A percentile compares a stretch with the other conserved stretches of the same genome.
Conservation (phyloP, 805 yeast species). For the Saturnispora ahearnii region DNA sequence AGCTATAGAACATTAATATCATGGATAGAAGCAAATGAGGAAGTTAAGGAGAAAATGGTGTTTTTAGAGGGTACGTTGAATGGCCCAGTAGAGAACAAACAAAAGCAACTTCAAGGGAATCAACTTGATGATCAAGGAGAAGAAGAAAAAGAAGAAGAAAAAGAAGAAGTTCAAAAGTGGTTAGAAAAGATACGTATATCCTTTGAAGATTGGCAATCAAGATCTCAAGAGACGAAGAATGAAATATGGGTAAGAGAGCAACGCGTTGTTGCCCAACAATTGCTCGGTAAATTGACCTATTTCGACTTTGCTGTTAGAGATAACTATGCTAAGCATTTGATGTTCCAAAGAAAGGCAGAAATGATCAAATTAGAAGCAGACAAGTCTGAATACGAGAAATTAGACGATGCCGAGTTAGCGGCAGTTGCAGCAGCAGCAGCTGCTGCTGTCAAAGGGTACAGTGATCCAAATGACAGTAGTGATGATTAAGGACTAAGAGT, state of each 20-base stretch:
- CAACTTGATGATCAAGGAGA: neutral
- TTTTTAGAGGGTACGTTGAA: constrained; percentile 5
- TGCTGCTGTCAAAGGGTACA: constrained; percentile 15
- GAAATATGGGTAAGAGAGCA: constrained; percentile 40
- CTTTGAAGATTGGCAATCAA: constrained; percentile 36
- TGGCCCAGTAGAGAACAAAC: constrained; percentile 8
- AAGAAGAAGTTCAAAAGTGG: constrained; percentile 18
- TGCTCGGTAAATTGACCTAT: constrained; percentile 32
- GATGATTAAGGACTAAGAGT: neutral
- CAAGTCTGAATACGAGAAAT: constrained; percentile 5
- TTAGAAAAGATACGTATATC: constrained; percentile 34
- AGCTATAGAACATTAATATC: constrained; percentile 29
- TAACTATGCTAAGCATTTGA: constrained; percentile 27
- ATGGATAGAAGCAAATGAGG: constrained; percentile 17
- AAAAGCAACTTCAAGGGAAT: neutral
- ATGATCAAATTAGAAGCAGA: constrained; percentile 4
- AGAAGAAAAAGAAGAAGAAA: neutral
- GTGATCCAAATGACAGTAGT: constrained; percentile 6
- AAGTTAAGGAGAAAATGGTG: constrained; percentile 19
- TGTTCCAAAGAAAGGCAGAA: constrained; percentile 17
- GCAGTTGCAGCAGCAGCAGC: constrained; percentile 29
- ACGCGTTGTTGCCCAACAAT: constrained; percentile 36
- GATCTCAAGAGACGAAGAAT: constrained; percentile 27
- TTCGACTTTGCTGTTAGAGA: constrained; percentile 37
- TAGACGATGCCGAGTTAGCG: constrained; percentile 23